Conservation (phyloP, 2,329 filamentous ascomycete genomes). For the Pyrenophora seminiperda region DNA sequence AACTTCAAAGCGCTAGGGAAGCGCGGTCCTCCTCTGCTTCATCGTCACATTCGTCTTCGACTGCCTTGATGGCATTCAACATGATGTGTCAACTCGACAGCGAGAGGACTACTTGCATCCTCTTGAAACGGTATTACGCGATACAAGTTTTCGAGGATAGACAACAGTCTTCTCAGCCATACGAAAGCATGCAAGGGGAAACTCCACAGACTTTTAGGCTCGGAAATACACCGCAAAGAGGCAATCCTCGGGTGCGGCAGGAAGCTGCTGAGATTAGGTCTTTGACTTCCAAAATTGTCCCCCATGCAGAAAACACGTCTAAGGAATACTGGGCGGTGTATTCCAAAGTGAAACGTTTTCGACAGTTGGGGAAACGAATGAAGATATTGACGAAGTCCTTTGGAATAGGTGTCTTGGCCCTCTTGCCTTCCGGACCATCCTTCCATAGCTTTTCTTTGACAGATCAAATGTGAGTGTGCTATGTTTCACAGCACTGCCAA, state of each 20-base stretch:
- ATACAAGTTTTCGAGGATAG: not conserved
- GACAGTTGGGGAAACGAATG: slow-evolving; percentile 3
- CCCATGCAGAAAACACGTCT: not conserved
- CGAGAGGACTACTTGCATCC: not conserved
- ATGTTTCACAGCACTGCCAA: not conserved
- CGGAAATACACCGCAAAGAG: not conserved
- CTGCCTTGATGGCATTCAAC: not conserved
- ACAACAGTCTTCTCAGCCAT: not conserved
- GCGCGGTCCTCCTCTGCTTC: not conserved
- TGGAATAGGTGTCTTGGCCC: slow-evolving; percentile 8
- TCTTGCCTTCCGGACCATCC: slow-evolving; percentile 10
- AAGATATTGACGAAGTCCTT: not conserved
- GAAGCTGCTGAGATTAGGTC: not conserved
- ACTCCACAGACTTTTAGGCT: not conserved
- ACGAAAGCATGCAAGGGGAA: not conserved
- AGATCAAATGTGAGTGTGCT: slow-evolving; percentile 6
- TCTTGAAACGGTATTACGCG: slow-evolving; percentile 1
- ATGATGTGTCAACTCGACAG: slow-evolving; percentile 6
- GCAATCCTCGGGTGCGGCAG: not conserved
- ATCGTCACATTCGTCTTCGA: no score
- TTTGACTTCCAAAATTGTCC: not conserved
- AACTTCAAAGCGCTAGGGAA: not conserved
- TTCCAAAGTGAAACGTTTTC: slow-evolving; percentile 1
- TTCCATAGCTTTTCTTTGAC: slow-evolving; percentile 7
- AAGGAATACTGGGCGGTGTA: not conserved